Evolutionary conservation across 805 yeast genomes (phyloP).

Genomic region (Sugiyamaella valdiviana): DNA sequence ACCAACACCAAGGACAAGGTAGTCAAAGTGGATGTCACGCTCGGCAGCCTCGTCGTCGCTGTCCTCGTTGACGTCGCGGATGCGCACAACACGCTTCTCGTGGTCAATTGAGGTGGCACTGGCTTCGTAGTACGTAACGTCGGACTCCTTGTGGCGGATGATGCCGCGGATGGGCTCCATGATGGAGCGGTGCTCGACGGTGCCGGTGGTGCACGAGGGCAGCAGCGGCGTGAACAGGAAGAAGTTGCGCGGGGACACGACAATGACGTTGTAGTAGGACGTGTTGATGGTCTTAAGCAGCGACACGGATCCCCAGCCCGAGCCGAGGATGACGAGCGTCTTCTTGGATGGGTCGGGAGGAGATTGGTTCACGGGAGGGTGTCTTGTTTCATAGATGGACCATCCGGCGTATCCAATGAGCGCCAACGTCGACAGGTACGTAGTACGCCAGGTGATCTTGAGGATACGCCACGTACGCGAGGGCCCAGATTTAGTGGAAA

Average conservation of each 20-base stretch:
- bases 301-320: constrained; percentile 95
- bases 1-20: constrained; percentile 88
- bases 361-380: constrained; percentile 34
- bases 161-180: constrained; percentile 89
- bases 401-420: constrained; percentile 57
- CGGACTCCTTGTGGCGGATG: constrained; percentile 63
- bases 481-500: too few species aligned
- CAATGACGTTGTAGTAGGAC: constrained; percentile 76
- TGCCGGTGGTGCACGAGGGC: constrained; percentile 93
- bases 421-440: constrained; percentile 45
- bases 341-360: constrained; percentile 55
- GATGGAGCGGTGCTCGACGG: constrained; percentile 81
- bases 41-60: constrained; percentile 29
- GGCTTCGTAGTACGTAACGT: constrained; percentile 86
- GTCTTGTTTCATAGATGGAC: constrained; percentile 35
- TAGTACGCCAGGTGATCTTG: constrained; percentile 39
- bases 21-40: constrained; percentile 61
- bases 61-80: constrained; percentile 34
- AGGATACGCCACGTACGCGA: not conserved
- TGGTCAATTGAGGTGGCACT: constrained; percentile 84
- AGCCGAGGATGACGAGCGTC: constrained; percentile 61
- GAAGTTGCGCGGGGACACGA: constrained; percentile 91
- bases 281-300: constrained; percentile 80
- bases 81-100: constrained; percentile 51
- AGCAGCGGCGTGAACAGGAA: constrained; percentile 92